Base-by-base conservation (phyloP, 2,329 filamentous ascomycete genomes). In the Sporothrix brunneoviolacea region DNA sequence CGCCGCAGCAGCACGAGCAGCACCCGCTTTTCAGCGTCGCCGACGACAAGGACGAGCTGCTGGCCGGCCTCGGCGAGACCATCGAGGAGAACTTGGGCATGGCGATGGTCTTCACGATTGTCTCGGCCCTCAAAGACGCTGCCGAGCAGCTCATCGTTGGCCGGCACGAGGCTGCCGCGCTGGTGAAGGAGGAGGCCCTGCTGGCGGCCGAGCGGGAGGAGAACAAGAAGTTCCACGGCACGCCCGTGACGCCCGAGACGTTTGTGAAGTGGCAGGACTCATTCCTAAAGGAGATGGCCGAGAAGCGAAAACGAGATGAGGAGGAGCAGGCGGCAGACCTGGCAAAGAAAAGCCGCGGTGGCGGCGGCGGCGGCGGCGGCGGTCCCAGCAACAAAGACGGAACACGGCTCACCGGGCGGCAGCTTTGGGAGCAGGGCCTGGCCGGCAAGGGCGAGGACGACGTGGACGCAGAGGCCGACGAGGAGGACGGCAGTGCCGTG, bases 191-290 rank as follows among this genome's bases (percentile, higher is more conserved):
- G 57, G 79, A 83, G 62, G 69, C 61, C 13, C 51, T 70, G 13
- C 65, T 75, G 7, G 80, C 73, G 10, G 80, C 78, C 1, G 93
- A 98, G 70, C 83, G 86, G 55, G 90, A 93, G 66, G 93, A 98
- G 73, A 98, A 98, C 66, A 82, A 85, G 61, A 97, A 96, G 69
- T 98, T 98, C 68, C 87, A 95, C 65, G 93, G 93, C 52, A 88
- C 88, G 32, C 76, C 82, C 28, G 93, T 98, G 18, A 97, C 83
- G n/a, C 76, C 82, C 19, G 89, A 95, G 70, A 83, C 82, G 0
- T 98, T 97, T 62, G 64, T 87, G 58, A 80, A 78, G 58, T 98
- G 93, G 93, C 77, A 88, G 50, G 83, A 84, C 35, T 79, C 68
- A 9, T 98, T 97, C 64, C 65, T 81, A 55, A 73, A 76, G 62